A percentile compares a stretch with the other conserved stretches of the same genome.
Conservation (phyloP, 108 stramenopile species). For the Phaeodactylum tricornutum region DNA sequence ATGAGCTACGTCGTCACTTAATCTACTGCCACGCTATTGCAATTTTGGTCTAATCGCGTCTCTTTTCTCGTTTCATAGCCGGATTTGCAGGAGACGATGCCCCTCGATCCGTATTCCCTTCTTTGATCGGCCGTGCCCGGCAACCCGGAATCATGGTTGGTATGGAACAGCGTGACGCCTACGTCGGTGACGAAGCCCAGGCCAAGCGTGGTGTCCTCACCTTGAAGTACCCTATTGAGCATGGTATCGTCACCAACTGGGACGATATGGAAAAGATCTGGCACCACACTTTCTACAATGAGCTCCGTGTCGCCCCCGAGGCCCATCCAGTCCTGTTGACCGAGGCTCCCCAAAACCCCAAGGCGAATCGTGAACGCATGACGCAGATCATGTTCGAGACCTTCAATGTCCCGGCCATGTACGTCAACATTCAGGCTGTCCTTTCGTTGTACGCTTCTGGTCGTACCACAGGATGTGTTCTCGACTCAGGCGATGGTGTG, state of each 20-base stretch:
- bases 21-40: too few relatives aligned
- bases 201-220: slow-evolving; percentile 90
- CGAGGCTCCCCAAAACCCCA: slow-evolving; percentile 96
- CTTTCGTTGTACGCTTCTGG: slow-evolving; percentile 79
- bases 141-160: slow-evolving; percentile 90
- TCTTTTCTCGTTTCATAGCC: slow-evolving; percentile 22
- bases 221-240: slow-evolving; percentile 97
- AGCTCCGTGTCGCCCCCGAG: slow-evolving; percentile 81
- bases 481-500: slow-evolving; percentile 81
- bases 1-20: too few relatives aligned
- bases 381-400: slow-evolving; percentile 99
- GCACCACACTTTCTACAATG: slow-evolving; percentile 91
- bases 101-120: slow-evolving; percentile 90
- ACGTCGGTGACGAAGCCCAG: slow-evolving; percentile 93
- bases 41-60: too few relatives aligned
- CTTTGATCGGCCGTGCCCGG: slow-evolving; percentile 87
- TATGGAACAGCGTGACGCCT: slow-evolving; percentile 62
- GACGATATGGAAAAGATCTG: slow-evolving; percentile 92
- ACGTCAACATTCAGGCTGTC: slow-evolving; percentile 95
- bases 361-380: slow-evolving; percentile 96
- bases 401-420: slow-evolving; percentile 98
- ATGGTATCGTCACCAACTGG: slow-evolving; percentile 91
- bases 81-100: slow-evolving; percentile 88
- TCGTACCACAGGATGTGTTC: slow-evolving; percentile 82
- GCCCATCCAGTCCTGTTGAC: slow-evolving; percentile 96